Conservation (phyloP, 257 asterid genomes). For the Solanum pimpinellifolium region DNA sequence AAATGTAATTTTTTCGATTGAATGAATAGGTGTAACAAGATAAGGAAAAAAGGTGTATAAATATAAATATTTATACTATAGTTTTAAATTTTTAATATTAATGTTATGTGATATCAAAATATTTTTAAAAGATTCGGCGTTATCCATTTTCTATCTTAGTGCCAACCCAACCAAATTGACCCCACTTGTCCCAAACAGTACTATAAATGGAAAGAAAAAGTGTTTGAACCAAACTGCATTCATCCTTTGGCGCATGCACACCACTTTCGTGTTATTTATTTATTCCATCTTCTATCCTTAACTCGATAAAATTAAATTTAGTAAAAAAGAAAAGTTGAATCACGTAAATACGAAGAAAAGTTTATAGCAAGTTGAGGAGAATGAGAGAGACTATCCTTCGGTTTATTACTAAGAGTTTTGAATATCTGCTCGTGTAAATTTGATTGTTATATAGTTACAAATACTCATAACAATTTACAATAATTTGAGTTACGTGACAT, state of each 20-base stretch:
- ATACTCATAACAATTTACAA: too few relatives aligned
- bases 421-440: not conserved
- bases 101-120: not conserved
- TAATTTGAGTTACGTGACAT: too few relatives aligned
- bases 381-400: not conserved
- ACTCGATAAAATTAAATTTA: accelerated
- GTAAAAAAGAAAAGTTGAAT: too few relatives aligned
- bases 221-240: not conserved
- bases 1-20: not conserved
- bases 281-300: not conserved
- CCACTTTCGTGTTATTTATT: not conserved
- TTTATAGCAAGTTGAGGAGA: not conserved
- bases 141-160: slow-evolving; percentile 2
- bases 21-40: not conserved
- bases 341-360: not conserved
- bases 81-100: not conserved
- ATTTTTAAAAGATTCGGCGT: not conserved
- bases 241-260: not conserved
- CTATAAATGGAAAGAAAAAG: not conserved
- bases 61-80: not conserved
- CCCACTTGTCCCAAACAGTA: not conserved
- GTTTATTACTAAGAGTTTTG: not conserved
- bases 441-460: too few relatives aligned
- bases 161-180: not conserved
- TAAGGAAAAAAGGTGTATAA: not conserved